phyloP scores from a whole-genome alignment of 2,329 filamentous ascomycete genomes.

The Penicillium verrucosum region DNA sequence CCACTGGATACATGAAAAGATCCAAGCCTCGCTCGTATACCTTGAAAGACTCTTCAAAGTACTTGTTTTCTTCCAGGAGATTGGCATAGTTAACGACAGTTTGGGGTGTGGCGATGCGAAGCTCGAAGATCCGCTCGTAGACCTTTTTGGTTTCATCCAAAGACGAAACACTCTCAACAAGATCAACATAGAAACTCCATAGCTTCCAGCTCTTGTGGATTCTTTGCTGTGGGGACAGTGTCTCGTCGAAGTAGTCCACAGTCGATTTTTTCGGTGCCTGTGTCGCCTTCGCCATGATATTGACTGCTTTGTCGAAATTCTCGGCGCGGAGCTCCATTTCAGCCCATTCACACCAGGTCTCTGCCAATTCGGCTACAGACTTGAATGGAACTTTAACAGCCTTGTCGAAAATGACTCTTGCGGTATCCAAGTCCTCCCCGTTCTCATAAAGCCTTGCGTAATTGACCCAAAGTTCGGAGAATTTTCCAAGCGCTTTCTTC shows the following conservation, averaged over 20 bases:
- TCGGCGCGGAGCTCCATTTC: constrained; percentile 96
- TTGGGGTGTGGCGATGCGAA: constrained; percentile 95
- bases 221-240: constrained; percentile 85
- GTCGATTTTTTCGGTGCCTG: constrained; percentile 96
- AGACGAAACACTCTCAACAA: constrained; percentile 89
- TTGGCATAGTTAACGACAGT: constrained; percentile 99
- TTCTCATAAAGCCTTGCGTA: constrained; percentile 97
- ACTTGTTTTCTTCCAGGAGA: constrained; percentile 86
- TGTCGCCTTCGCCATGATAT: constrained; percentile 95
- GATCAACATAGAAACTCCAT: constrained; percentile 98
- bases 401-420: constrained; percentile 93
- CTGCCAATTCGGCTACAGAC: constrained; percentile 91
- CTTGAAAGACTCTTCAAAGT: constrained; percentile 97
- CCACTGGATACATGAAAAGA: constrained; percentile 97
- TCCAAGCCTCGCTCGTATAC: constrained; percentile 93
- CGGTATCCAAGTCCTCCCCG: constrained; percentile 77
- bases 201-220: constrained; percentile 99
- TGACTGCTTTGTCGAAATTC: constrained; percentile 90
- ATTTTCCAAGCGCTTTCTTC: constrained; percentile 89
- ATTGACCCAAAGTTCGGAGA: constrained; percentile 92
- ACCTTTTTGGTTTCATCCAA: constrained; percentile 90
- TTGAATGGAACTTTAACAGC: constrained; percentile 97
- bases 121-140: constrained; percentile 96
- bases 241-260: constrained; percentile 99
- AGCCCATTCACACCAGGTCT: constrained; percentile 99